A percentile compares a stretch with the other conserved stretches of the same genome.
Conservation (phyloP, 257 asterid species). For the Eustoma russellianum region DNA sequence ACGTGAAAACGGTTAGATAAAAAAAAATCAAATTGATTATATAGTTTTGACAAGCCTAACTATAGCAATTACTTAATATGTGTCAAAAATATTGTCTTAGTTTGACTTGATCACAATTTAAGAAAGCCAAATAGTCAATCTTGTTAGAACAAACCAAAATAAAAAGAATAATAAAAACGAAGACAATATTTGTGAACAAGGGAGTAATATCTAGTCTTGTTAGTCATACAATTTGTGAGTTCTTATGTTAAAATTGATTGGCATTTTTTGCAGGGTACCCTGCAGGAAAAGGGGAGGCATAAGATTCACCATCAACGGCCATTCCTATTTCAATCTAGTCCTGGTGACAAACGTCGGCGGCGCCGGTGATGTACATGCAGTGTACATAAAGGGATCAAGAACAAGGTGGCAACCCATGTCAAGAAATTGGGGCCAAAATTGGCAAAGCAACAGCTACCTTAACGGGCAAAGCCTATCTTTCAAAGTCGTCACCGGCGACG, state of each 20-base stretch:
- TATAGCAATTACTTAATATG: too few relatives aligned
- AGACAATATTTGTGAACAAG: too few relatives aligned
- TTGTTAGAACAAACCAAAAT: too few relatives aligned
- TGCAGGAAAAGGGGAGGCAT: constrained; percentile 90
- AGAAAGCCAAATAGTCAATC: too few relatives aligned
- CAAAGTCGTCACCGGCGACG: constrained; percentile 64
- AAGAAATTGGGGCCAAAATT: constrained; percentile 94
- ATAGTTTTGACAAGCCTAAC: too few relatives aligned
- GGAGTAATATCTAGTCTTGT: too few relatives aligned
- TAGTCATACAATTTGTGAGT: too few relatives aligned
- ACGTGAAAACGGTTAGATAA: too few relatives aligned
- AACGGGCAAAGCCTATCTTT: constrained; percentile 85
- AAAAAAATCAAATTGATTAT: too few relatives aligned
- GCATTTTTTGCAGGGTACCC: constrained; percentile 42
- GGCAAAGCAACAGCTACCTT: constrained; percentile 84
- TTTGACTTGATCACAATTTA: too few relatives aligned
- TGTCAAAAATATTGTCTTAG: too few relatives aligned
- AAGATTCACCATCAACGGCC: constrained; percentile 79
- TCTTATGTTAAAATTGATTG: background rate
- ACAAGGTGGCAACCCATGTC: constrained; percentile 85
- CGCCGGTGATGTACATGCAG: constrained; percentile 71
- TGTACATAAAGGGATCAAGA: constrained; percentile 77
- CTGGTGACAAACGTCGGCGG: constrained; percentile 85
- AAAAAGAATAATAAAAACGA: too few relatives aligned
- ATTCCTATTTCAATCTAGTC: constrained; percentile 78